A percentile compares a stretch with the other conserved stretches of the same genome.
phyloP scores from a whole-genome alignment of 345 rosid species.

The Sisymbrium irio region DNA sequence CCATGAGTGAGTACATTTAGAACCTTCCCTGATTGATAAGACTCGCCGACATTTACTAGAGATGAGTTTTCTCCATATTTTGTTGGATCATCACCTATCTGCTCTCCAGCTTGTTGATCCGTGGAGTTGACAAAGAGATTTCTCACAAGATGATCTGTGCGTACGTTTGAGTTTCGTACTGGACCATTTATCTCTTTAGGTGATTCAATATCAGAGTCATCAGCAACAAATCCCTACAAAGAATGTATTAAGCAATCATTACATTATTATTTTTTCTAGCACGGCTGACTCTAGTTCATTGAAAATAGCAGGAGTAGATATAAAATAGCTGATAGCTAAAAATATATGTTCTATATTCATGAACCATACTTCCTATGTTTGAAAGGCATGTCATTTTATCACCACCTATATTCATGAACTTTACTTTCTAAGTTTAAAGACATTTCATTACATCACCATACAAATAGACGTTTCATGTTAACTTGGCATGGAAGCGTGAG shows the following conservation, averaged over 20 bases:
- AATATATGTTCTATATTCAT: not conserved
- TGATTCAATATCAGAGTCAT: slow-evolving; percentile 77
- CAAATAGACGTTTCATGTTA: slow-evolving; percentile 9
- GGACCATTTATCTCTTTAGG: slow-evolving; percentile 49
- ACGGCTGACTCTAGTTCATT: not conserved
- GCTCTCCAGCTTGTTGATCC: slow-evolving; percentile 58
- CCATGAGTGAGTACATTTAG: slow-evolving; percentile 60
- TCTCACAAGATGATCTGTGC: slow-evolving; percentile 41
- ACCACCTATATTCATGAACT: not conserved
- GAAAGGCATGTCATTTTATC: not conserved
- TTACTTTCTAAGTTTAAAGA: not conserved
- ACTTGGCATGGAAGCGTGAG: slow-evolving; percentile 6
- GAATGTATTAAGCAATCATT: slow-evolving; percentile 16
- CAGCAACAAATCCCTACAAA: slow-evolving; percentile 77
- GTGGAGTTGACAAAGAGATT: slow-evolving; percentile 43
- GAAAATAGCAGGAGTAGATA: not conserved
- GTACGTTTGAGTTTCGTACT: slow-evolving; percentile 46
- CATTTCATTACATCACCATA: not conserved
- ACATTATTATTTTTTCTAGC: not conserved
- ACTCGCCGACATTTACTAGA: slow-evolving; percentile 53
- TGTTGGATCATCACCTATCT: slow-evolving; percentile 50
- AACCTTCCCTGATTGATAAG: slow-evolving; percentile 72
- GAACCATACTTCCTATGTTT: not conserved
- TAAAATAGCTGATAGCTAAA: not conserved
- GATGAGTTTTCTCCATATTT: slow-evolving; percentile 46